Percentiles rank a stretch among this genome's conserved stretches.
These are phyloP conservation scores for Fusarium mexicanum DNA, from an alignment of 2,329 filamentous ascomycete genomes.

Conservation along the genomic window DNA sequence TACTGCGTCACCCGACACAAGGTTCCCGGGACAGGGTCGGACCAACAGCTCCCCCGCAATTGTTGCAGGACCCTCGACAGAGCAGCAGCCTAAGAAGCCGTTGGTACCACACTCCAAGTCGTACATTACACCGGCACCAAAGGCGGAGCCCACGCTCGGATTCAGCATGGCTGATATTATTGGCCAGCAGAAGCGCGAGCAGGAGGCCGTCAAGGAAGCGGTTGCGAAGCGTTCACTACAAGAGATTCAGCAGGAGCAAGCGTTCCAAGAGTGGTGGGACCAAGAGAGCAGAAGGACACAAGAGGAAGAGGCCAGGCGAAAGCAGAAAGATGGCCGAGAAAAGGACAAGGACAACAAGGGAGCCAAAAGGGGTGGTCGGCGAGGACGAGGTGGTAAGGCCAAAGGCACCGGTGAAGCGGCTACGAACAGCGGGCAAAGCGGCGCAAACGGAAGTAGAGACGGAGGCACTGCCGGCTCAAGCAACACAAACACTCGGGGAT, in stretches of 20 bases:
- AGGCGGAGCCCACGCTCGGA: constrained; percentile 71
- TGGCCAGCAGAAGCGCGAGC: constrained; percentile 84
- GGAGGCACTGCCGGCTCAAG: constrained; percentile 20
- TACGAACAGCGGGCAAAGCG: constrained; percentile 30
- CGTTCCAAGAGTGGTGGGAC: constrained; percentile 97
- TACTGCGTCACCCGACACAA: constrained; percentile 69
- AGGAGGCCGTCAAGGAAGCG: constrained; percentile 82
- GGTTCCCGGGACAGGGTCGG: constrained; percentile 67
- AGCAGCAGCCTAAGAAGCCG: constrained; percentile 49
- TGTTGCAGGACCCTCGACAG: constrained; percentile 42
- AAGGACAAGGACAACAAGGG: constrained; percentile 58
- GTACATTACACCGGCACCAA: constrained; percentile 66
- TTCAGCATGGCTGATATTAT: constrained; percentile 90
- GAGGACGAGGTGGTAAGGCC: constrained; percentile 46
- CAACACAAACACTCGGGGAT: constrained; percentile 25
- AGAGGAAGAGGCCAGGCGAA: constrained; percentile 64
- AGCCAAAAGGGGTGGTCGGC: constrained; percentile 42
- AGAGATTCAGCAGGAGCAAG: constrained; percentile 96
- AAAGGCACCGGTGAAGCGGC: constrained; percentile 36
- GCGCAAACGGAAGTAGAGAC: constrained; percentile 10
- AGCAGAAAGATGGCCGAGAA: constrained; percentile 49
- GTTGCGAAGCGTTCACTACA: constrained; percentile 88
- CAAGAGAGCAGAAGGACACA: constrained; percentile 79
- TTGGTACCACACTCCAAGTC: constrained; percentile 69
- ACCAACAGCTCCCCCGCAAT: constrained; percentile 47